A percentile compares a stretch with the other conserved stretches of the same genome.
Evolutionary conservation across 2,329 filamentous ascomycete genomes (phyloP).

Genomic region (Aspergillus piperis): DNA sequence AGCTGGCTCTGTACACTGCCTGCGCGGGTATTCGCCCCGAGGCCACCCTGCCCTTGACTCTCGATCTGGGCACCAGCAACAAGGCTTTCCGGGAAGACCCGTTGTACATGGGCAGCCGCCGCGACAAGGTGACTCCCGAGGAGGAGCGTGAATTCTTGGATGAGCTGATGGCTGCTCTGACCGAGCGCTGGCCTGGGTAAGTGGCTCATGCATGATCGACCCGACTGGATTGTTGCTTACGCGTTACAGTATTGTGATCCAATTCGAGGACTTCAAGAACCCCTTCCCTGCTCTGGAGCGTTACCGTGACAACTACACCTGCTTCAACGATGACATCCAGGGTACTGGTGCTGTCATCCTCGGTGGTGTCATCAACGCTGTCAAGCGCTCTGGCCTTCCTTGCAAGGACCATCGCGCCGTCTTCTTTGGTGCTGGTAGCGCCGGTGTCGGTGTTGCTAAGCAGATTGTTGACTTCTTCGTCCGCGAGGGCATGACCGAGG

Average conservation of each 20-base stretch:
- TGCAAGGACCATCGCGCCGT: slow-evolving; percentile 89
- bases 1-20: slow-evolving; percentile 90
- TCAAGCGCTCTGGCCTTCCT: slow-evolving; percentile 82
- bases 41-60: slow-evolving; percentile 61
- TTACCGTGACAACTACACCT: slow-evolving; percentile 85
- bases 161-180: slow-evolving; percentile 91
- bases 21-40: slow-evolving; percentile 91
- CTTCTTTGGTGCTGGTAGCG: slow-evolving; percentile 93
- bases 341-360: slow-evolving; percentile 95
- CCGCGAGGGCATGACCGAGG: slow-evolving; percentile 83
- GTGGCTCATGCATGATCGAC: slow-evolving; percentile 28
- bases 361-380: slow-evolving; percentile 72
- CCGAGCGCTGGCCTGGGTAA: slow-evolving; percentile 71
- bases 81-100: slow-evolving; percentile 70
- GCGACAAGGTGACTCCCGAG: slow-evolving; percentile 73
- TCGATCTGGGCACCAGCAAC: slow-evolving; percentile 66
- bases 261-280: slow-evolving; percentile 98
- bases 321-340: slow-evolving; percentile 99
- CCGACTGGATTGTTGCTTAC: slow-evolving; percentile 25
- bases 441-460: slow-evolving; percentile 95
- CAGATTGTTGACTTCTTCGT: slow-evolving; percentile 98
- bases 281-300: slow-evolving; percentile 91
- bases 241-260: slow-evolving; percentile 66
- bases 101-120: slow-evolving; percentile 87
- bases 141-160: slow-evolving; percentile 92